These are phyloP conservation scores for Phaeosphaeriaceae sp. DNA, from an alignment of 2,329 filamentous ascomycete species.

Conservation along the genomic window DNA sequence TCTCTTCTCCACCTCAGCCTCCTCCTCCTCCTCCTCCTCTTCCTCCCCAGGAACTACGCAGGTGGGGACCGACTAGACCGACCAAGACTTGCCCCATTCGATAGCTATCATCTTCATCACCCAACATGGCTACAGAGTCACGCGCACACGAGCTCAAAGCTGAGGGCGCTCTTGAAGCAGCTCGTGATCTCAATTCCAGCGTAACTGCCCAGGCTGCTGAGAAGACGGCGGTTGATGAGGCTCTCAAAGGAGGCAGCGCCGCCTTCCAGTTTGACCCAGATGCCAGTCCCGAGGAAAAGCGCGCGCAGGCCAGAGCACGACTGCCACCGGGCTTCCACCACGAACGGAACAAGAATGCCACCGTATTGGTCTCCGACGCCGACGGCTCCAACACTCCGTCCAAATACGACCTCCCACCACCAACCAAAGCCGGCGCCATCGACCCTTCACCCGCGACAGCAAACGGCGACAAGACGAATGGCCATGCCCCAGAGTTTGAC, in stretches of 20 bases:
- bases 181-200: slow-evolving; percentile 70
- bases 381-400: slow-evolving; percentile 49
- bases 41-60: no score
- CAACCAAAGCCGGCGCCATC: slow-evolving; percentile 73
- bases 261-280: slow-evolving; percentile 89
- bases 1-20: slow-evolving; percentile 7
- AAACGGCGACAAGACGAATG: slow-evolving; percentile 57
- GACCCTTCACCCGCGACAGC: slow-evolving; percentile 54
- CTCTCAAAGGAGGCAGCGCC: slow-evolving; percentile 75
- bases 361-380: slow-evolving; percentile 79
- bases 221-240: slow-evolving; percentile 75
- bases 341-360: slow-evolving; percentile 65
- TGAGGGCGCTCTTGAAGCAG: slow-evolving; percentile 79
- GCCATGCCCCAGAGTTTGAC: slow-evolving; percentile 62
- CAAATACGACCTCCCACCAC: slow-evolving; percentile 77
- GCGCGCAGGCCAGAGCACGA: slow-evolving; percentile 72
- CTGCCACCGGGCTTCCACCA: slow-evolving; percentile 70
- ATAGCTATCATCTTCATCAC: slow-evolving; percentile 25
- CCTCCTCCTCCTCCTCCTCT: no score
- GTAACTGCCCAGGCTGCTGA: slow-evolving; percentile 75
- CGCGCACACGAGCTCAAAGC: slow-evolving; percentile 73
- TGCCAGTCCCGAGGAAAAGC: slow-evolving; percentile 83
- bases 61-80: no score
- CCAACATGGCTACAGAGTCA: slow-evolving; percentile 38
- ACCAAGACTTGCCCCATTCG: slow-evolving; percentile 8